Base-by-base conservation (phyloP, 1,139 yeast species). In the Magnusiomyces clavatus region DNA sequence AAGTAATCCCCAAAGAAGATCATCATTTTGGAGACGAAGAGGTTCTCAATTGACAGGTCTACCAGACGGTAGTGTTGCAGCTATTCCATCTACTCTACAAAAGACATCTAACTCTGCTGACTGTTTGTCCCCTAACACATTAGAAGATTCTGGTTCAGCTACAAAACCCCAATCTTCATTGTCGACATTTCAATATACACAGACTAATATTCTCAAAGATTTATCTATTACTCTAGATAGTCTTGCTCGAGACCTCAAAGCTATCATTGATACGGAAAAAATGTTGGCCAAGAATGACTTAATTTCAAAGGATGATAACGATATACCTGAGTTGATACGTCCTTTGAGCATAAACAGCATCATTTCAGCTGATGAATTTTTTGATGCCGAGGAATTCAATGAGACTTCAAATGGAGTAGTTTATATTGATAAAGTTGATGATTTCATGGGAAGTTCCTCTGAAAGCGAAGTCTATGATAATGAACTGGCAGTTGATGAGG, bases 351-450 rank as follows among this genome's bases (percentile, higher is more conserved):
- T 36, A 46, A 53, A 43, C 34, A 45, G 62, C 47, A 49, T 64
- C 13, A 69, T 11, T 57, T 75, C 61, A 60, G 78, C 62, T 4
- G 77, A 74, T 46, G 86, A 82, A 51, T 85, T 80, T 62, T 82
- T 67, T 60, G 94, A 85, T 66, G 95, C 94, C 1, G 73, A 73
- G 46, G 90, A 84, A 46, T 73, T 63, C 14, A 57, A 57, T 6
- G 44, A 58, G 46, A 58, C 60, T 3, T 67, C 64, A 49, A 61
- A 59, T 31, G 69, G 66, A 2, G 63, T 65, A 16, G 58, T 64
- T 5, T 58, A 61, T 44, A 58, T 62, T 29, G 66, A 64, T 31
- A 60, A 58, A 31, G 67, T 62, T 31, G 61, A 60, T 6, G 60
- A 55, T 16, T 53, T 48, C 39, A 62, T 57, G 16, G 57, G 49